phyloP scores from a whole-genome alignment of 345 rosid genomes.

The Garcia nutans region DNA sequence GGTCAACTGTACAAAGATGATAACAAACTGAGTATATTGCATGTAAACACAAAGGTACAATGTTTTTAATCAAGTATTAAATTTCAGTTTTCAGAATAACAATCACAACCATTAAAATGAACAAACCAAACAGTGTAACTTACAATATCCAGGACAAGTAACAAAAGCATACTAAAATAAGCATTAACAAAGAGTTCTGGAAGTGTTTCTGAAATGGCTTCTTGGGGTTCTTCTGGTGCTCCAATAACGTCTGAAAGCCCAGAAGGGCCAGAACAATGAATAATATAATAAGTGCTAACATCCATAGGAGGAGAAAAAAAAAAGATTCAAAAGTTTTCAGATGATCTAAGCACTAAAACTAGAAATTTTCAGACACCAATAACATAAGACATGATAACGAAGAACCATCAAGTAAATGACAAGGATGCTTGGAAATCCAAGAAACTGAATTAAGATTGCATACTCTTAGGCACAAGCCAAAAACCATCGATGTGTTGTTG shows the following conservation, averaged over 20 bases:
- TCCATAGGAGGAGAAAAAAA: not conserved
- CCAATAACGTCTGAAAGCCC: conserved; percentile 63
- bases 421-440: conserved; percentile 21
- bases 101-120: not conserved
- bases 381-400: not conserved
- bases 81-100: not conserved
- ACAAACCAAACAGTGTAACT: not conserved
- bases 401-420: conserved; percentile 8
- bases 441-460: conserved; percentile 24
- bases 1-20: conserved; percentile 56
- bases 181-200: conserved; percentile 77
- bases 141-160: not conserved
- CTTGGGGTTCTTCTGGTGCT: conserved; percentile 87
- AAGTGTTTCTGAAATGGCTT: conserved; percentile 81
- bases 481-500: conserved; percentile 94
- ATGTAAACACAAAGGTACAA: not conserved
- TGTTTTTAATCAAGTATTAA: not conserved
- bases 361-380: not conserved
- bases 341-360: not conserved
- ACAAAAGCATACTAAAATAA: not conserved
- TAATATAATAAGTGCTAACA: not conserved
- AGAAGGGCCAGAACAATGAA: conserved; percentile 18
- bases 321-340: not conserved
- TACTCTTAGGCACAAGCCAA: conserved; percentile 84
- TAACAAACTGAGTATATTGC: conserved; percentile 8